These are phyloP conservation scores for Dorcoceras hygrometricum DNA, from an alignment of 257 asterid genomes.

Conservation along the genomic window DNA sequence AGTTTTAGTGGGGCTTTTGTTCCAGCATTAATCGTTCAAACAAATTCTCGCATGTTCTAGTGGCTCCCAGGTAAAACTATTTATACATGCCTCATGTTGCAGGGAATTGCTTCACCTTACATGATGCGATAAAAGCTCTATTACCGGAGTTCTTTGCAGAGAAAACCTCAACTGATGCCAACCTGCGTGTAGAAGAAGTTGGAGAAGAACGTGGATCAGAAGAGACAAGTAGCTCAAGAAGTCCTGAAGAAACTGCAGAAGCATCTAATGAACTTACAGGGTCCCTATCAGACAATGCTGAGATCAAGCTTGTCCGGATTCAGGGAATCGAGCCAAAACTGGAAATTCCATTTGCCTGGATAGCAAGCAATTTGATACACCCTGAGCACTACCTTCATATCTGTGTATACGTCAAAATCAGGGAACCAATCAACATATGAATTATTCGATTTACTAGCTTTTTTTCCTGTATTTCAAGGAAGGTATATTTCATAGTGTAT, in stretches of 20 bases:
- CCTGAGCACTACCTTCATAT: slow-evolving; percentile 94
- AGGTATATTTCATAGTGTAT: slow-evolving; percentile 6
- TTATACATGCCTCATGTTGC: slow-evolving; percentile 28
- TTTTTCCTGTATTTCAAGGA: slow-evolving; percentile 14
- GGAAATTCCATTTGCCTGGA: slow-evolving; percentile 93
- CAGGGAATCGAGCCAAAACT: slow-evolving; percentile 86
- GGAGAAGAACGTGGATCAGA: slow-evolving; percentile 47
- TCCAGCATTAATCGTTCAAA: neutral
- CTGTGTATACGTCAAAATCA: slow-evolving; percentile 66
- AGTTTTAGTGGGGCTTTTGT: neutral
- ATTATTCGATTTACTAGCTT: neutral
- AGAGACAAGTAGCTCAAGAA: slow-evolving; percentile 36
- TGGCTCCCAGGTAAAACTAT: neutral
- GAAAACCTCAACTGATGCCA: slow-evolving; percentile 27
- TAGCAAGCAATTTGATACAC: slow-evolving; percentile 84
- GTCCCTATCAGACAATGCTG: slow-evolving; percentile 41
- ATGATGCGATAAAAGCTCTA: slow-evolving; percentile 66
- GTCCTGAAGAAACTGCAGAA: slow-evolving; percentile 39
- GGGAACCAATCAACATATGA: slow-evolving; percentile 38
- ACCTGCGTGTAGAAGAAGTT: slow-evolving; percentile 26
- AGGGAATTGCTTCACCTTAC: slow-evolving; percentile 71
- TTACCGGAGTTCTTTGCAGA: slow-evolving; percentile 63
- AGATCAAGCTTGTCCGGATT: slow-evolving; percentile 69
- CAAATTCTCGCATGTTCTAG: too few relatives aligned
- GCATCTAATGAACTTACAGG: slow-evolving; percentile 22